Percentiles rank a stretch among this genome's conserved stretches.
Conservation (phyloP, 75 land plant genomes). For the Pseudotsuga menziesii region DNA sequence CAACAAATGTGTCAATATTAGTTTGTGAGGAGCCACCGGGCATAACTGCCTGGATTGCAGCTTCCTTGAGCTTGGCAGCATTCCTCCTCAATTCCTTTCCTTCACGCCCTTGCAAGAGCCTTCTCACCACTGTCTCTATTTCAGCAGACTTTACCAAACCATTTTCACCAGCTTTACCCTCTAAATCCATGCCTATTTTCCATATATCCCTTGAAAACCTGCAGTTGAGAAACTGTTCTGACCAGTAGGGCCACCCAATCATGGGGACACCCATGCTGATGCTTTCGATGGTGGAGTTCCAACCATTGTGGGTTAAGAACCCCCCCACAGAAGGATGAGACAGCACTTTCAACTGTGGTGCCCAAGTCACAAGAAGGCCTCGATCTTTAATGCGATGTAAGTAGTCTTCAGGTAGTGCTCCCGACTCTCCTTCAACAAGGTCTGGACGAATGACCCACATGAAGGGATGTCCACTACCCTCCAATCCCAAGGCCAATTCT, state of each 20-base stretch:
- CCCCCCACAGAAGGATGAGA: conserved; percentile 28
- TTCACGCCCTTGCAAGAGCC: background rate
- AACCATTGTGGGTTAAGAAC: conserved; percentile 38
- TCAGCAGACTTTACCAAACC: background rate
- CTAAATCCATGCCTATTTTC: background rate
- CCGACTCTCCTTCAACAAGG: background rate
- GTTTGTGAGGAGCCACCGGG: background rate
- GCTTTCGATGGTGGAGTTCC: conserved; percentile 28
- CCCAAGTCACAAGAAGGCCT: conserved; percentile 25
- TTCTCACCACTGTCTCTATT: background rate
- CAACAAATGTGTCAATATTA: conserved; percentile 1
- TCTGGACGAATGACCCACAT: conserved; percentile 23
- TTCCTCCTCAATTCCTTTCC: background rate
- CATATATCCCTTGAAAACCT: conserved; percentile 1
- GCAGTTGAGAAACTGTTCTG: conserved; percentile 13
- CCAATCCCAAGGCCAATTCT: conserved; percentile 14
- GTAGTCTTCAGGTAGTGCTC: background rate
- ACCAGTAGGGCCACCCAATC: conserved; percentile 18
- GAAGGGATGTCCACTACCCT: conserved; percentile 16
- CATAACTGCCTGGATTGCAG: background rate
- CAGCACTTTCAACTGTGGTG: conserved; percentile 18
- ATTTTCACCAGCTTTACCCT: background rate
- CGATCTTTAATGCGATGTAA: background rate
- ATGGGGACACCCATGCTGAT: conserved; percentile 21
- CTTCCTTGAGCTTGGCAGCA: background rate